Evolutionary conservation across 495 filamentous ascomycete genomes (phyloP), one percentile per base, ranked within the genome.

Genomic region (Penicillium chermesinum): DNA sequence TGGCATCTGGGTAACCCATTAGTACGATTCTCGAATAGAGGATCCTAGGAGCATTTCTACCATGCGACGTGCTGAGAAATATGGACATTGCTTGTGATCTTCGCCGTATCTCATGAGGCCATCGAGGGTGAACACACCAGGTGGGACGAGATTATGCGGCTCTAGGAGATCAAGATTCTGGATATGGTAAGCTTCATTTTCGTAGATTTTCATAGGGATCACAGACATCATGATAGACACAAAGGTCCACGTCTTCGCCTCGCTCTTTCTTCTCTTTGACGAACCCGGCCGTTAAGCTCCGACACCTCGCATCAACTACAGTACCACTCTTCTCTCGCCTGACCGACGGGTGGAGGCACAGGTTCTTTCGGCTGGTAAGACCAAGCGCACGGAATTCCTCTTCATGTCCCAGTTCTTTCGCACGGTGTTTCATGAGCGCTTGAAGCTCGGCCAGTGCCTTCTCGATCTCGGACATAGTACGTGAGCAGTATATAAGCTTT

Each of bases 401-500:
- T 49, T 85, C 84, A 46, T 82, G 71, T 0, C 93, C 93, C 7
- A 99, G 78, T 59, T 95, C 82, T 40, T 95, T 77, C 2, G 87
- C 72, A 8, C 93, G 84, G 55, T 94, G 95, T 56, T 93, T 91
- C 93, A 99, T 99, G 25, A 97, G 67, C 7, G 81, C 81, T 63
- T 93, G 89, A 53, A 99, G 63, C 67, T 99, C 93, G 13, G 87
- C 88, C 44, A 99, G 68, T 2, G 93, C 93, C 67, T 99, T 99
- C 66, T 99, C 93, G 47, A 70, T 68, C 52, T 72, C 64, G 44
- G 64, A 69, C 70, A 75, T 73, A n/a, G 69, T 73, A 83, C 93
- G 91, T 36, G 93, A 99, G 72, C 93, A 99, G 68, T 99, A 99
- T 30, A 99, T 96, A 42, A 99, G 80, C 66, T 97, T 97, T 33